A percentile compares a stretch with the other conserved stretches of the same genome.
Conservation (phyloP, 164 flowering plant species). For the Chimonanthus salicifolius region DNA sequence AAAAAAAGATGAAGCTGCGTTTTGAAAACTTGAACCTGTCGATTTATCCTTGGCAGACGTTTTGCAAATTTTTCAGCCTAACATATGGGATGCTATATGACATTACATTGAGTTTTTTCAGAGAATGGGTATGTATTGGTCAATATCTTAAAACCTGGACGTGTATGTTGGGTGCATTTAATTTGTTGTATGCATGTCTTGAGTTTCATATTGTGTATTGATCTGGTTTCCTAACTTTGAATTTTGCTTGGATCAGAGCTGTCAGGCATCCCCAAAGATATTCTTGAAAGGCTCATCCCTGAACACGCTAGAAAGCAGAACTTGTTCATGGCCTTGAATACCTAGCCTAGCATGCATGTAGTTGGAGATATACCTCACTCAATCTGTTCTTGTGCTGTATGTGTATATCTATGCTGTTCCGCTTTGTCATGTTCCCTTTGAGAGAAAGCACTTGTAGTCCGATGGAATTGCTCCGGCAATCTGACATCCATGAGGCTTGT, state of each 20-base stretch:
- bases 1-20: too few species aligned
- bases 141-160: too few species aligned
- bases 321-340: conserved; percentile 84
- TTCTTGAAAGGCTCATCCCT: conserved; percentile 62
- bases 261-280: conserved; percentile 60
- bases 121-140: too few species aligned
- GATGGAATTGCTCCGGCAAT: neutral
- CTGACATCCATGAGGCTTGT: neutral
- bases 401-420: neutral
- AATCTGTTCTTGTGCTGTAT: neutral
- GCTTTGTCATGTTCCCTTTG: neutral
- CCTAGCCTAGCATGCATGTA: conserved; percentile 19
- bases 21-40: too few species aligned
- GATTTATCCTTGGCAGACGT: too few species aligned
- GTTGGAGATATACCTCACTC: neutral
- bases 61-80: too few species aligned
- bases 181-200: too few species aligned
- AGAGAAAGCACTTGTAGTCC: neutral
- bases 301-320: conserved; percentile 93
- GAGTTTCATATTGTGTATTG: too few species aligned
- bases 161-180: too few species aligned
- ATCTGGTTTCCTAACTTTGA: neutral
- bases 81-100: too few species aligned
- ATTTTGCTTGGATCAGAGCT: conserved; percentile 42
- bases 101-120: too few species aligned